Conservation (phyloP, 306 rosid species). For the Vigna angularis region DNA sequence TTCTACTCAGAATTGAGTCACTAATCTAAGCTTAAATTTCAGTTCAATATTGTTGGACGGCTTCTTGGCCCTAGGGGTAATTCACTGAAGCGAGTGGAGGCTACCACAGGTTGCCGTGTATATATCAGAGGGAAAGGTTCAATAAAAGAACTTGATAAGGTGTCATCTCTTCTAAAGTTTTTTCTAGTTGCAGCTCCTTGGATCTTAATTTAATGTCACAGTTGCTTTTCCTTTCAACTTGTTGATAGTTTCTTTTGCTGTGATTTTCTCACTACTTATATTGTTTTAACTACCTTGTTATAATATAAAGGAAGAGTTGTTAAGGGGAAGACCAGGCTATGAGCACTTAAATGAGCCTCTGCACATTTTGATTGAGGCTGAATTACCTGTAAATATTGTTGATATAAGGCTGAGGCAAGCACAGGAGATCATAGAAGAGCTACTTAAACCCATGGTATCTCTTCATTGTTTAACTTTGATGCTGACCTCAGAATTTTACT, state of each 20-base stretch:
- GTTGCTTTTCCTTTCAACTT: conserved; percentile 25
- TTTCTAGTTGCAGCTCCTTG: neutral
- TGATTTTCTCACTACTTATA: conserved; percentile 2
- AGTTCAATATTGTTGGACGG: conserved; percentile 69
- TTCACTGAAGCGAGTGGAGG: conserved; percentile 67
- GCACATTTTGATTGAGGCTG: conserved; percentile 91
- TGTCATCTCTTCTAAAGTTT: conserved; percentile 28
- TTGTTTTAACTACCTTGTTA: conserved; percentile 23
- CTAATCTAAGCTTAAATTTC: conserved; percentile 45
- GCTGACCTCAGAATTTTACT: conserved; percentile 7
- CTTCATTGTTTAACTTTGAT: conserved; percentile 21
- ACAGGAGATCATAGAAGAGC: conserved; percentile 84
- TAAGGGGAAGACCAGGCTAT: conserved; percentile 92
- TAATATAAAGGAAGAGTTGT: conserved; percentile 71
- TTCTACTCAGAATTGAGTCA: conserved; percentile 7
- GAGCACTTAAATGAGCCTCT: conserved; percentile 95
- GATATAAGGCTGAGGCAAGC: conserved; percentile 88
- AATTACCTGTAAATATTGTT: conserved; percentile 77
- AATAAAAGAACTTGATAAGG: conserved; percentile 62
- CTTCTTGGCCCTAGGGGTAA: conserved; percentile 74
- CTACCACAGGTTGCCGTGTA: conserved; percentile 70
- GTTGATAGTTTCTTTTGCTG: neutral
- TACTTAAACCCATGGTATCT: conserved; percentile 89
- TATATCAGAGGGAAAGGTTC: conserved; percentile 69
- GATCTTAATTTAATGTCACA: conserved; percentile 17